Percentiles rank a stretch among this genome's conserved stretches.
Evolutionary conservation across 1,284 basidiomycete genomes (phyloP).

Genomic region (Microbotryum scabiosae): DNA sequence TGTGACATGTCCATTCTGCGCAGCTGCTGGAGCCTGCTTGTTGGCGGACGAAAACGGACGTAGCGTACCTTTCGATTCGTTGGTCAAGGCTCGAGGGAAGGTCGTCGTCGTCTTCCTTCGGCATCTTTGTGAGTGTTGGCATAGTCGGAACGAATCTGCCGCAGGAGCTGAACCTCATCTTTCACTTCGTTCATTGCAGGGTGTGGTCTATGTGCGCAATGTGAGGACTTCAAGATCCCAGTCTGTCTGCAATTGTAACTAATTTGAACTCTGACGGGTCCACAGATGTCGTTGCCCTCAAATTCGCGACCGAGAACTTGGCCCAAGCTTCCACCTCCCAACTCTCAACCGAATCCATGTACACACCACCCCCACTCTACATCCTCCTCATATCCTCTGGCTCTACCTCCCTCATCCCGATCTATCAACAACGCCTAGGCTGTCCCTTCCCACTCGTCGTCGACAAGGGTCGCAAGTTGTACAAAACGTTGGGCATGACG

Average conservation of each 20-base stretch:
- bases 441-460: constrained; percentile 28
- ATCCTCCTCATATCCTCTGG: constrained; percentile 27
- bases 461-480: constrained; percentile 12
- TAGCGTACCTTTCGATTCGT: neutral
- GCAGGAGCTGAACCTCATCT: neutral
- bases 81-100: constrained; percentile 1
- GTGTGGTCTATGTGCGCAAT: constrained; percentile 26
- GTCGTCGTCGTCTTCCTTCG: constrained; percentile 16
- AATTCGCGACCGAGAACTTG: neutral
- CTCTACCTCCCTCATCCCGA: constrained; percentile 19
- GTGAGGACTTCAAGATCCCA: too few species aligned
- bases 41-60: constrained; percentile 2
- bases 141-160: too few species aligned
- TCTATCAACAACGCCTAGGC: constrained; percentile 13
- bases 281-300: too few species aligned
- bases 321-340: constrained; percentile 9
- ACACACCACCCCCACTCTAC: constrained; percentile 18
- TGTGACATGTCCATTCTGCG: neutral
- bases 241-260: too few species aligned
- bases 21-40: neutral
- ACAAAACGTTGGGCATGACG: constrained; percentile 29
- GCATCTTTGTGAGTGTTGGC: neutral
- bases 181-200: neutral
- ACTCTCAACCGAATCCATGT: constrained; percentile 8
- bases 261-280: too few species aligned